Percentiles rank a stretch among this genome's conserved stretches.
Evolutionary conservation across 306 rosid species (phyloP).

Genomic region (Luffa acutangula): DNA sequence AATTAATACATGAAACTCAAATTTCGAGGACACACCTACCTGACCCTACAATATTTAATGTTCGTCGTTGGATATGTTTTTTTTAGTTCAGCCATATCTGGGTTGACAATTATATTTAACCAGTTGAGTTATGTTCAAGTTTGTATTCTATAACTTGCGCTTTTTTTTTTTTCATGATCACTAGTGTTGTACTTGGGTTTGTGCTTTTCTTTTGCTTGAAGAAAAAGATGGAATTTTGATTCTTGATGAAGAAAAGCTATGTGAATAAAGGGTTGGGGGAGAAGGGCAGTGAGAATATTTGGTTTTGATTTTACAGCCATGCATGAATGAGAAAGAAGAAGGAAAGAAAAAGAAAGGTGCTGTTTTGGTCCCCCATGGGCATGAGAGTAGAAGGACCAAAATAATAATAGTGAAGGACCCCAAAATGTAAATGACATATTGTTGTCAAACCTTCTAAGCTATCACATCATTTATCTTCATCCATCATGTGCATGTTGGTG

Average conservation of each 20-base stretch:
- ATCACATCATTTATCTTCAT: slow-evolving; percentile 34
- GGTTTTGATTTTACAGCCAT: neutral
- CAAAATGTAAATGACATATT: slow-evolving; percentile 29
- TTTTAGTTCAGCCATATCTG: too few species aligned
- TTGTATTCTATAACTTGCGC: neutral
- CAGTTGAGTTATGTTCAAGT: too few species aligned
- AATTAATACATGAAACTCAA: neutral
- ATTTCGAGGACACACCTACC: neutral
- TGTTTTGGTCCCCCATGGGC: slow-evolving; percentile 36
- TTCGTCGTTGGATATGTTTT: too few species aligned
- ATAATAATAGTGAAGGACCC: slow-evolving; percentile 8
- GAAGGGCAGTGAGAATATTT: neutral
- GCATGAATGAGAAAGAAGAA: neutral
- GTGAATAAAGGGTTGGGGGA: neutral
- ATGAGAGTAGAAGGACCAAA: slow-evolving; percentile 25
- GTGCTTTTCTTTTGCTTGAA: slow-evolving; percentile 1
- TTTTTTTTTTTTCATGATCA: neutral
- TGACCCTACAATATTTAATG: neutral
- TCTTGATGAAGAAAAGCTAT: neutral
- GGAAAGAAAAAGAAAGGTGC: neutral
- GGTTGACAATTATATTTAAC: too few species aligned
- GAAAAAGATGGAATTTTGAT: neutral
- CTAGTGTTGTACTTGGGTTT: neutral
- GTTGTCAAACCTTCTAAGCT: slow-evolving; percentile 46
- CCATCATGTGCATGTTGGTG: slow-evolving; percentile 39